Base-by-base conservation (phyloP, 148 eudicot species). In the Rhododendron ferrugineum region DNA sequence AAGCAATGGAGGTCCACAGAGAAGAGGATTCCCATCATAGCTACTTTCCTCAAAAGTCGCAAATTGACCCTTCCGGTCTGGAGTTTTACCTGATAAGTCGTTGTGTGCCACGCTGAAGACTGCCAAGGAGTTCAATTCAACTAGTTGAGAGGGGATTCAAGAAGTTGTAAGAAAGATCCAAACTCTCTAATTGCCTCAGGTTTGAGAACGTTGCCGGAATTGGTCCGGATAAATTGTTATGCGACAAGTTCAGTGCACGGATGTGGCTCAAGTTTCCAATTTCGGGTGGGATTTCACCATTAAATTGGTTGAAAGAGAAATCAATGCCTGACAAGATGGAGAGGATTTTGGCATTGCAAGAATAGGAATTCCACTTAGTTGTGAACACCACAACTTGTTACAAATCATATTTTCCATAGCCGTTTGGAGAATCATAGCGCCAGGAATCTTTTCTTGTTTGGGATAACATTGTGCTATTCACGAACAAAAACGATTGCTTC, bases 41-140 rank as follows among this genome's bases (percentile, higher is more conserved):
- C 72, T 64, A 10, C 72, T 64, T 26, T 64, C 30, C 32, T 64
- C 72, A n/a, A 64, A 64, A 8, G 72, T 64, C 1, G 32, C 72
- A n/a, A 64, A 64, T 64, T 64, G 72, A 64, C 11, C 72, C n/a
- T 64, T 64, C 11, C 4, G 32, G 28, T 64, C 32, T 64, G 72
- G 72, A n/a, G 47, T 77, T 23, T 6, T 77, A 40, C 80, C 80
- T 10, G 50, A 42, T 23, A 77, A n/a, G 30, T 23, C 22, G 54
- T 77, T 77, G 32, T 77, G 80, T 37, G 80, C 80, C 49, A 77
- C 54, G n/a, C 50, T 37, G 30, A 77, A 77, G 28, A 77, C 30
- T 20, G 18, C 50, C 16, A 77, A 10, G 5, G n/a, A 68, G 74
- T 30, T 68, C 36, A 68, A 68, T 4, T 68, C 74, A 68, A 68